These are phyloP conservation scores for Coniochaeta ligniaria DNA, from an alignment of 2,329 filamentous ascomycete genomes.

Conservation along the genomic window DNA sequence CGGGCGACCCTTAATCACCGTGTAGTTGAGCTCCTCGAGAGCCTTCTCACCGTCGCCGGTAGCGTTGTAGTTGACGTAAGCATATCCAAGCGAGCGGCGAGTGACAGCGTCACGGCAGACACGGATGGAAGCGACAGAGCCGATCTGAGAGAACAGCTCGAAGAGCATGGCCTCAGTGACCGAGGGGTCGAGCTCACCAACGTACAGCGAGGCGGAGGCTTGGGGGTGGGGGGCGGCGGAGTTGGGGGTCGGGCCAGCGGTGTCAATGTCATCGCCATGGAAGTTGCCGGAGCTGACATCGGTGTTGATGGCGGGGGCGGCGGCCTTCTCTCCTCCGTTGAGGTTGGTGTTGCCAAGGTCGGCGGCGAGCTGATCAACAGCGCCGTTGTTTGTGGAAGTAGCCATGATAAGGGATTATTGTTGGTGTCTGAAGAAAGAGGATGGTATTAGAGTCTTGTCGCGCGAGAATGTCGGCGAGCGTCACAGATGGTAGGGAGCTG, in stretches of 20 bases:
- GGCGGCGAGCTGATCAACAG: conserved; percentile 74
- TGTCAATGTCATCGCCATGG: conserved; percentile 51
- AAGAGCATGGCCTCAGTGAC: conserved; percentile 99
- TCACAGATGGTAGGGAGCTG: not conserved
- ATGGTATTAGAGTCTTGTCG: conserved; percentile 5
- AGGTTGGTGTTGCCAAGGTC: conserved; percentile 68
- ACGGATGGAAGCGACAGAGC: conserved; percentile 97
- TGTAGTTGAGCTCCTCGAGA: conserved; percentile 99
- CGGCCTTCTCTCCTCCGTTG: conserved; percentile 60
- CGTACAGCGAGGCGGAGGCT: conserved; percentile 96
- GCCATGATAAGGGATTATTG: conserved; percentile 44
- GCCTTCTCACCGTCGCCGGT: conserved; percentile 94
- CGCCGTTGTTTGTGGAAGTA: conserved; percentile 48
- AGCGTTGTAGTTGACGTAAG: conserved; percentile 99
- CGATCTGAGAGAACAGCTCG: conserved; percentile 99
- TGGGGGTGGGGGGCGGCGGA: conserved; percentile 73
- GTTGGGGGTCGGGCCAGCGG: conserved; percentile 62
- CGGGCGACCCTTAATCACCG: conserved; percentile 94
- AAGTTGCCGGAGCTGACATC: conserved; percentile 48
- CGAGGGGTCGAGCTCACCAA: conserved; percentile 94
- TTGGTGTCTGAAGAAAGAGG: conserved; percentile 12
- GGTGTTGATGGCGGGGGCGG: conserved; percentile 67
- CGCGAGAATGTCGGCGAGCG: not conserved
- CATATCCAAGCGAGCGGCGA: conserved; percentile 95
- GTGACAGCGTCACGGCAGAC: conserved; percentile 99